phyloP scores from a whole-genome alignment of 1,284 basidiomycete species.

The Gomphus sp. region DNA sequence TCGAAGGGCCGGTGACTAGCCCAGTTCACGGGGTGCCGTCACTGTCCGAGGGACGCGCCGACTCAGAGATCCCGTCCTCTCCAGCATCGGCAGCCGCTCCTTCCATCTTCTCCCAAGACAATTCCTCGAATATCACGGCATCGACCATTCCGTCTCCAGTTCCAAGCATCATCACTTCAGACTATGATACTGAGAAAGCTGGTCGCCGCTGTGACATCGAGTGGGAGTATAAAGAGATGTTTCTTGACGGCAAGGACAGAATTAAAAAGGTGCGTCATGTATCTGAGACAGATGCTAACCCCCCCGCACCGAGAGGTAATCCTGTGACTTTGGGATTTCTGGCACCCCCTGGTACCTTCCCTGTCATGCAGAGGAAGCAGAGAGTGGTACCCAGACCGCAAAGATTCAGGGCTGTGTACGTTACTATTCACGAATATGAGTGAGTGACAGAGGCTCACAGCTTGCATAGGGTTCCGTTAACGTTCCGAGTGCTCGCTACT shows the following conservation, averaged over 20 bases:
- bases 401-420: neutral
- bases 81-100: neutral
- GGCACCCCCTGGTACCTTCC: neutral
- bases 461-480: neutral
- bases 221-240: neutral
- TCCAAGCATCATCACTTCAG: neutral
- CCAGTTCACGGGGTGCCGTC: neutral
- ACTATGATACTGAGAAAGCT: neutral
- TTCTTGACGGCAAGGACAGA: neutral
- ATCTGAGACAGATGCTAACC: neutral
- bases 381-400: neutral
- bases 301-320: neutral
- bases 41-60: neutral
- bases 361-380: neutral
- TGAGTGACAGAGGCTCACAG: neutral
- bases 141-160: neutral
- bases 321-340: neutral
- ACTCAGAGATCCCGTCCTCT: neutral
- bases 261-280: neutral
- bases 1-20: neutral
- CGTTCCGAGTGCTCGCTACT: neutral
- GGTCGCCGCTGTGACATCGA: neutral
- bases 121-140: neutral
- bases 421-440: neutral
- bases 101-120: neutral